Conservation (phyloP, 257 asterid genomes). For the Solanum arcanum region DNA sequence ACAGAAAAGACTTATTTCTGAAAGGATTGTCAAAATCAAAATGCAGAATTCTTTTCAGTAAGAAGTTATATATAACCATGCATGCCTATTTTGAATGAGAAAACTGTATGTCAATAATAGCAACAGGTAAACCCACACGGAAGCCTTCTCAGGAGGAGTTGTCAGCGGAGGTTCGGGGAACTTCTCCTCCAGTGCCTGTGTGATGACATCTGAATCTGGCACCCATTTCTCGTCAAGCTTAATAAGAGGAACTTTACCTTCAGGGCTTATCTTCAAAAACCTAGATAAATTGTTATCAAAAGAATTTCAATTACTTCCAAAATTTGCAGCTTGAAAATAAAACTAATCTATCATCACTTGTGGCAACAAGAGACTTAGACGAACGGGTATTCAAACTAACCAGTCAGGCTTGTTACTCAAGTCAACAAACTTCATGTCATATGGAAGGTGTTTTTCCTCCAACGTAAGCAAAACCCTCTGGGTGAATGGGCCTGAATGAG, state of each 20-base stretch:
- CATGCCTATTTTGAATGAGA: background rate
- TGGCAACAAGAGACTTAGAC: background rate
- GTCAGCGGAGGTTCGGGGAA: constrained; percentile 75
- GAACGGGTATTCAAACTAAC: constrained; percentile 11
- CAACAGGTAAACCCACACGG: constrained; percentile 41
- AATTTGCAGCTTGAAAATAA: background rate
- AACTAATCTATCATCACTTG: background rate
- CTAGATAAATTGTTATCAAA: constrained; percentile 12
- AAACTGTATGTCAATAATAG: background rate
- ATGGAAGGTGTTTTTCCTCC: constrained; percentile 83
- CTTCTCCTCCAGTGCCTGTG: constrained; percentile 76
- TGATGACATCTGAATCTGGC: constrained; percentile 90
- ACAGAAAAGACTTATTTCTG: background rate
- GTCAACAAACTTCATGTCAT: constrained; percentile 72
- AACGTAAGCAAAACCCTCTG: constrained; percentile 83
- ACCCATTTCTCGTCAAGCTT: constrained; percentile 90
- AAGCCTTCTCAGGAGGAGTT: constrained; percentile 78
- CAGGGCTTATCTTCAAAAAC: constrained; percentile 69
- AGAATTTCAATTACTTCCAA: background rate
- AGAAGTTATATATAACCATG: background rate
- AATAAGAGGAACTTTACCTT: constrained; percentile 82
- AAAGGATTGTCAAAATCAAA: background rate
- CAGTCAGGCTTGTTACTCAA: constrained; percentile 82
- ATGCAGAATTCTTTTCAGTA: background rate
- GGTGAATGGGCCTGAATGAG: constrained; percentile 65